Percentiles rank a stretch among this genome's conserved stretches.
Conservation (phyloP, 148 eudicot genomes). For the Arbutus unedo region DNA sequence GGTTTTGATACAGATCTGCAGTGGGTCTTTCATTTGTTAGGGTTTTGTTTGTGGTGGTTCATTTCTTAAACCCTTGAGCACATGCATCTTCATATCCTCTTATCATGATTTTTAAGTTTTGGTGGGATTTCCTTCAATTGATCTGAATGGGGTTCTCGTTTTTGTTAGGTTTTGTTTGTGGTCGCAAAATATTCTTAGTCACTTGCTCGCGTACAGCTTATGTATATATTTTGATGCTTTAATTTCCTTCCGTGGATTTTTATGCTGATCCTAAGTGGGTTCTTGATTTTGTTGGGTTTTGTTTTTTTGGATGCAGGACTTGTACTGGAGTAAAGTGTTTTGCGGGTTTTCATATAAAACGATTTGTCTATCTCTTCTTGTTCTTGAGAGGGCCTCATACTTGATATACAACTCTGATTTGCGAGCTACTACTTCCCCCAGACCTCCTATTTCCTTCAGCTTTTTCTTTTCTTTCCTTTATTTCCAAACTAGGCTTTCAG, state of each 20-base stretch:
- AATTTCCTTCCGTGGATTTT: no score
- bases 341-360: slow-evolving; percentile 77
- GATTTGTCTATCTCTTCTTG: slow-evolving; percentile 35
- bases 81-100: neutral
- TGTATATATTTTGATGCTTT: no score
- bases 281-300: slow-evolving; percentile 1
- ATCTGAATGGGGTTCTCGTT: neutral
- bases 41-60: neutral
- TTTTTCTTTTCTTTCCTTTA: neutral
- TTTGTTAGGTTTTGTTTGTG: neutral
- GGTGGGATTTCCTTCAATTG: no score
- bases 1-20: neutral
- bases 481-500: slow-evolving; percentile 1
- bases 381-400: slow-evolving; percentile 60
- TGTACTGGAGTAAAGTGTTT: slow-evolving; percentile 78
- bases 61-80: neutral
- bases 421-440: no score
- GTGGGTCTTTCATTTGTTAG: neutral
- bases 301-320: slow-evolving; percentile 39
- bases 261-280: slow-evolving; percentile 18
- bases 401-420: slow-evolving; percentile 15
- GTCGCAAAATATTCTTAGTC: no score
- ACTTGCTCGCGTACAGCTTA: no score
- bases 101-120: neutral
- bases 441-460: neutral